Evolutionary conservation across 345 rosid species (phyloP).

Genomic region (Ricinus communis): DNA sequence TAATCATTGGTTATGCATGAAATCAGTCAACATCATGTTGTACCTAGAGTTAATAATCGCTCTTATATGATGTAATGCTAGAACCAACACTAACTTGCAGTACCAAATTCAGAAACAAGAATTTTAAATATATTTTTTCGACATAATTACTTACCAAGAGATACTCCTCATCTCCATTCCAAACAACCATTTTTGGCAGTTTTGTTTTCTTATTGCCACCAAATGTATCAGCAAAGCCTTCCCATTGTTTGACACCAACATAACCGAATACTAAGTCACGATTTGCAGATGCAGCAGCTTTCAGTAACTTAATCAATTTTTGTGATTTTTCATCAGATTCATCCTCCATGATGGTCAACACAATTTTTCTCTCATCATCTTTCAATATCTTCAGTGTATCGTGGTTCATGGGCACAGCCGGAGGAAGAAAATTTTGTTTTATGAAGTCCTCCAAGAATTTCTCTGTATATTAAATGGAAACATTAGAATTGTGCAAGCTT

Average conservation of each 20-base stretch:
- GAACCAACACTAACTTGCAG: not conserved
- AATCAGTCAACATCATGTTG: not conserved
- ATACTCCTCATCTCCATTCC: constrained; percentile 85
- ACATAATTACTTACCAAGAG: constrained; percentile 50
- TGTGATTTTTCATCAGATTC: constrained; percentile 62
- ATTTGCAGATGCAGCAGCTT: constrained; percentile 93
- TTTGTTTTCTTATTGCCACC: constrained; percentile 48
- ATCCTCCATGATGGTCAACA: constrained; percentile 71
- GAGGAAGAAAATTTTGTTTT: constrained; percentile 82
- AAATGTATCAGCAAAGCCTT: constrained; percentile 76
- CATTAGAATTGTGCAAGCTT: constrained; percentile 6
- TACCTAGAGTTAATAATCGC: not conserved
- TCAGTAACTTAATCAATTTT: constrained; percentile 59
- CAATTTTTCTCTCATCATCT: constrained; percentile 85
- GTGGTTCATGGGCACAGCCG: constrained; percentile 64
- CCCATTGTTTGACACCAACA: constrained; percentile 77
- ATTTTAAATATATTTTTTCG: not conserved
- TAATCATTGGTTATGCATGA: not conserved
- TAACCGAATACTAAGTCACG: constrained; percentile 84
- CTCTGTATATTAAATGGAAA: constrained; percentile 48
- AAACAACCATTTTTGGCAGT: constrained; percentile 79
- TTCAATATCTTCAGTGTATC: constrained; percentile 74
- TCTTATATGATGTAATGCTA: not conserved
- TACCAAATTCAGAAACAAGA: constrained; percentile 3
- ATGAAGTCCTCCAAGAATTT: constrained; percentile 69